phyloP scores from a whole-genome alignment of 2,329 filamentous ascomycete species.

The Penicillium hordei region DNA sequence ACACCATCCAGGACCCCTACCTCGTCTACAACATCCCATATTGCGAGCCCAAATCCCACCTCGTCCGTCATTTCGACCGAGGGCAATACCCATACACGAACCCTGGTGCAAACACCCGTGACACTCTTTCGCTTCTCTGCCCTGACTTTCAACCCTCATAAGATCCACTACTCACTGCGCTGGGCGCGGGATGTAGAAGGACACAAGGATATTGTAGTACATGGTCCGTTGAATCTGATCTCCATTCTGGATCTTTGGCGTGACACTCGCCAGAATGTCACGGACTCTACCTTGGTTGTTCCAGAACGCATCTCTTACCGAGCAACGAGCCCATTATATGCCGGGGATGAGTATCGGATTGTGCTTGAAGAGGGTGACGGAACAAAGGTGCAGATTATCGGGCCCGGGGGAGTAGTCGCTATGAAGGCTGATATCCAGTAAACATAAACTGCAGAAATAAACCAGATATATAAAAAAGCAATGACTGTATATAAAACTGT shows the following conservation, averaged over 20 bases:
- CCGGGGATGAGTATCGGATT: conserved; percentile 49
- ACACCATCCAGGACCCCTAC: conserved; percentile 3
- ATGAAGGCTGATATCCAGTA: conserved; percentile 42
- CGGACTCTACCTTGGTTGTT: conserved; percentile 27
- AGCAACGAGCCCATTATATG: conserved; percentile 53
- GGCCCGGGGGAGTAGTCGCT: conserved; percentile 31
- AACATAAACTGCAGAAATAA: background rate
- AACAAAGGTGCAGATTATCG: conserved; percentile 37
- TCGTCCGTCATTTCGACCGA: conserved; percentile 23
- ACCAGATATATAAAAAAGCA: background rate
- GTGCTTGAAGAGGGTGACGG: conserved; percentile 36
- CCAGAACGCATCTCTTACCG: conserved; percentile 50
- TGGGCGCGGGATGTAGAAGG: conserved; percentile 47
- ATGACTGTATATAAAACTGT: background rate
- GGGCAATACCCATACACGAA: conserved; percentile 31
- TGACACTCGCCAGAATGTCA: conserved; percentile 30
- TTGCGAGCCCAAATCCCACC: conserved; percentile 15
- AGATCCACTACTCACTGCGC: conserved; percentile 46
- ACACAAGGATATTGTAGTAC: conserved; percentile 45
- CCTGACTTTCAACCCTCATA: conserved; percentile 47
- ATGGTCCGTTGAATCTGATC: conserved; percentile 47
- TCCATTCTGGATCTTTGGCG: conserved; percentile 47
- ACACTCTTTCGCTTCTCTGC: conserved; percentile 48
- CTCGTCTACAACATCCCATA: conserved; percentile 13
- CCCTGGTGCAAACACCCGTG: conserved; percentile 39